Conservation (phyloP, 805 yeast species). For the Jamesozyma jinghongensis region DNA sequence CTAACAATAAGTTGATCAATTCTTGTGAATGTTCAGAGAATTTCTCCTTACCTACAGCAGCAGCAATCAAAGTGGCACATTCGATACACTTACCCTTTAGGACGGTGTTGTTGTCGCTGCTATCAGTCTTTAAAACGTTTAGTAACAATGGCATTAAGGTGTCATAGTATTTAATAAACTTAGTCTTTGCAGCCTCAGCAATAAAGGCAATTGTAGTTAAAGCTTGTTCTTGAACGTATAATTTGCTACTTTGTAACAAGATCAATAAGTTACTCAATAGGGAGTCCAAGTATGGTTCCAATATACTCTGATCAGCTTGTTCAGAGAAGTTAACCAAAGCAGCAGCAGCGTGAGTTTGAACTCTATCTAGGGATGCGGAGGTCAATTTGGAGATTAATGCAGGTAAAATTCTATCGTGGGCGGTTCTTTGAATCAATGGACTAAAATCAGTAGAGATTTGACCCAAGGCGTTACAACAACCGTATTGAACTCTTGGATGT, state of each 20-base stretch:
- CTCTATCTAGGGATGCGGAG: slow-evolving; percentile 71
- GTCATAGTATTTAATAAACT: slow-evolving; percentile 85
- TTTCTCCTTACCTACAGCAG: slow-evolving; percentile 90
- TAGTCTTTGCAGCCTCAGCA: slow-evolving; percentile 90
- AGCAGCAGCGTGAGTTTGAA: slow-evolving; percentile 98
- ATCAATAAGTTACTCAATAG: slow-evolving; percentile 65
- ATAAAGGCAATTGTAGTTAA: slow-evolving; percentile 93
- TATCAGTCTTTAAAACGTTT: slow-evolving; percentile 67
- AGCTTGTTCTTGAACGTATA: slow-evolving; percentile 95
- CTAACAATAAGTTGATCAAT: slow-evolving; percentile 59
- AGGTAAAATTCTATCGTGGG: slow-evolving; percentile 75
- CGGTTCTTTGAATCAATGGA: slow-evolving; percentile 70
- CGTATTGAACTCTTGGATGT: slow-evolving; percentile 93
- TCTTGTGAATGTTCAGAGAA: slow-evolving; percentile 69
- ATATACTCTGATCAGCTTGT: slow-evolving; percentile 73
- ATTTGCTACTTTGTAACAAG: slow-evolving; percentile 73
- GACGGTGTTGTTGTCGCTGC: slow-evolving; percentile 67
- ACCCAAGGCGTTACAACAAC: slow-evolving; percentile 93
- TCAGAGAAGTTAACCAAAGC: slow-evolving; percentile 94
- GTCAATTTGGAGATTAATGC: slow-evolving; percentile 77
- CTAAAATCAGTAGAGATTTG: slow-evolving; percentile 97
- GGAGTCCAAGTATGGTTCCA: slow-evolving; percentile 89
- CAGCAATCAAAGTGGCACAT: slow-evolving; percentile 87
- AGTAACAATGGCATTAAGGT: slow-evolving; percentile 85
- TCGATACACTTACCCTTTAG: slow-evolving; percentile 91